Evolutionary conservation across 208 protist genomes (phyloP).

Genomic region (Phytomonas sp.): DNA sequence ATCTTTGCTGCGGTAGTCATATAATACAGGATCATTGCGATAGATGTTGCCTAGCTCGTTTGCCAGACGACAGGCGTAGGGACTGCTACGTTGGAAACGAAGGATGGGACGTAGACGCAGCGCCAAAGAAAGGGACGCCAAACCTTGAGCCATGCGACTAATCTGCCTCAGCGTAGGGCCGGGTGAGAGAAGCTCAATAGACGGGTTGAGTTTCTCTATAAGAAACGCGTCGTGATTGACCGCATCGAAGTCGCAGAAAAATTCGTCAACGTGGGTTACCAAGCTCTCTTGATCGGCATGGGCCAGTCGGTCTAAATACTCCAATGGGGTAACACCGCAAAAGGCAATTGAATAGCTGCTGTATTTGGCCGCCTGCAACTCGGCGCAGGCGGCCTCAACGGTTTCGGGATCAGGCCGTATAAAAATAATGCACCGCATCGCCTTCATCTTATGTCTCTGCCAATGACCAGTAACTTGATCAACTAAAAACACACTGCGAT

Average conservation of each 20-base stretch:
- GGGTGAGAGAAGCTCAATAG: slow-evolving; percentile 32
- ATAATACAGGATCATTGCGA: slow-evolving; percentile 73
- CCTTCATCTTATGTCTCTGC: slow-evolving; percentile 83
- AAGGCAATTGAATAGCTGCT: slow-evolving; percentile 83
- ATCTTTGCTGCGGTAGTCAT: slow-evolving; percentile 74
- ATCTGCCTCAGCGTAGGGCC: slow-evolving; percentile 23
- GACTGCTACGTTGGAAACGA: slow-evolving; percentile 59
- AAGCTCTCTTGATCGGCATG: slow-evolving; percentile 87
- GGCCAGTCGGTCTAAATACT: slow-evolving; percentile 88
- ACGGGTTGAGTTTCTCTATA: slow-evolving; percentile 28
- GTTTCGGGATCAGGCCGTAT: slow-evolving; percentile 89
- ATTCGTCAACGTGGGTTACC: slow-evolving; percentile 91
- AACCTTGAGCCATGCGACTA: slow-evolving; percentile 47
- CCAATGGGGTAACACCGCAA: slow-evolving; percentile 68
- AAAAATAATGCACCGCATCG: slow-evolving; percentile 90
- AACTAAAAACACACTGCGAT: slow-evolving; percentile 95
- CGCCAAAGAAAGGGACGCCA: slow-evolving; percentile 73
- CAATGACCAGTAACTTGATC: slow-evolving; percentile 70
- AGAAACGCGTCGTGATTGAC: slow-evolving; percentile 85
- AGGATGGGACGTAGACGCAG: slow-evolving; percentile 56
- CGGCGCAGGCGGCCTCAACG: slow-evolving; percentile 66
- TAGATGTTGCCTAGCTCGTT: slow-evolving; percentile 61
- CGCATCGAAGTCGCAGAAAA: slow-evolving; percentile 93
- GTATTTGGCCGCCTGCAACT: slow-evolving; percentile 88
- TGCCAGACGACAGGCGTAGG: slow-evolving; percentile 60